Percentiles rank a stretch among this genome's conserved stretches.
Evolutionary conservation across 805 yeast genomes (phyloP).

Genomic region (Metschnikowia cerradonensis): DNA sequence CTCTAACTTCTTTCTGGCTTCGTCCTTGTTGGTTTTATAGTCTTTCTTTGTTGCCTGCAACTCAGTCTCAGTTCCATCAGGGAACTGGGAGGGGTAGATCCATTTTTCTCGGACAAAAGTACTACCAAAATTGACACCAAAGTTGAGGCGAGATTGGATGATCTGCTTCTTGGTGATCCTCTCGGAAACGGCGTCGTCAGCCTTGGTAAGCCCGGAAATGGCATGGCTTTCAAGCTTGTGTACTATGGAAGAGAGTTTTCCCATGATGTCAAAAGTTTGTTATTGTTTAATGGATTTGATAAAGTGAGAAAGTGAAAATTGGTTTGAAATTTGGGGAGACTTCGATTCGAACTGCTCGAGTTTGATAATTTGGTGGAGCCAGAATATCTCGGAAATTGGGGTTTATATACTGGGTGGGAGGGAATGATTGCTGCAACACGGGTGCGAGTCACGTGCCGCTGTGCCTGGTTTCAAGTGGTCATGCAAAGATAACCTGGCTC

Average conservation of each 20-base stretch:
- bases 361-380: not conserved
- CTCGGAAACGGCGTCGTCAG: conserved; percentile 33
- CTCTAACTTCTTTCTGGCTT: conserved; percentile 51
- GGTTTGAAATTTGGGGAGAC: not conserved
- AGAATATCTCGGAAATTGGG: not conserved
- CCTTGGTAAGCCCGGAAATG: conserved; percentile 17
- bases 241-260: conserved; percentile 1
- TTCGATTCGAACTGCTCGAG: not conserved
- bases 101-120: conserved; percentile 77
- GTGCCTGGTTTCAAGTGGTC: not conserved
- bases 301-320: not conserved
- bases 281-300: not conserved
- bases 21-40: conserved; percentile 47
- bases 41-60: conserved; percentile 61
- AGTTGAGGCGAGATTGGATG: conserved; percentile 58
- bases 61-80: conserved; percentile 60
- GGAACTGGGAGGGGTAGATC: conserved; percentile 62
- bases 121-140: conserved; percentile 85
- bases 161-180: conserved; percentile 43
- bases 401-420: not conserved
- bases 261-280: not conserved
- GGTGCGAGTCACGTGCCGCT: conserved; percentile 1
- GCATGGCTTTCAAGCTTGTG: conserved; percentile 28
- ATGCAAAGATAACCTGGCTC: too few relatives aligned
- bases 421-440: conserved; percentile 1